Evolutionary conservation across 2,329 filamentous ascomycete genomes (phyloP), one percentile per base, ranked within the genome.

Genomic region (Arachnomyces sp.): DNA sequence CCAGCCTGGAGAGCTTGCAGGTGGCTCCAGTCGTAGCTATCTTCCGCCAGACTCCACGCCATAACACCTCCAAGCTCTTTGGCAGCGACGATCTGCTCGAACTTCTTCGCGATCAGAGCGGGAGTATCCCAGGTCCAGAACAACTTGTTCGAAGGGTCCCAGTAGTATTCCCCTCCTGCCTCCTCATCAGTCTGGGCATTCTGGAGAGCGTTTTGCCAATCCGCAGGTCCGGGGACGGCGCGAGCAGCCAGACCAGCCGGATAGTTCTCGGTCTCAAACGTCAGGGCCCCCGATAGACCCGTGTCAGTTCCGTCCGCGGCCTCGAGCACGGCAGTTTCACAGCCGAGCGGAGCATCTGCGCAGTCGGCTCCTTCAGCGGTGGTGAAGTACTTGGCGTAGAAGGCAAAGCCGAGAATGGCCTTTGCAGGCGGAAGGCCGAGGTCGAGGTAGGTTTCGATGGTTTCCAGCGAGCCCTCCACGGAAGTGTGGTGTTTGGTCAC

Each of bases 81-180:
- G 25, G 66, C 65, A 21, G 68, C 62, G 3, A 85, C 68, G 28
- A 88, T 71, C 3, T 72, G 57, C 3, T 69, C 61, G 43, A 86
- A 77, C 63, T 88, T 88, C 42, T 66, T 64, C 9, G 57, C 50
- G 37, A 88, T 79, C 9, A 78, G 68, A 6, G 69, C 67, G 0
- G 73, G 68, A 0, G 78, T 83, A 44, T 88, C 84, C 68, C 80
- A 87, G 0, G 80, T 80, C 84, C 84, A 88, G 73, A 83, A 88
- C 21, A 81, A 56, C 39, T 72, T 62, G 48, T 76, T 67, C 3
- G 63, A 47, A 1, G 55, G 44, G 52, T 88, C 84, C 69, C 75
- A 84, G 60, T 77, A 86, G 55, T 82, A 86, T 55, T 79, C 74
- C 0, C 81, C 84, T 14, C 82, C 83, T 2, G 65, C 60, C 2